Percentiles rank a stretch among this genome's conserved stretches.
Evolutionary conservation across 164 flowering plant genomes (phyloP).

Genomic region (Buxus sempervirens): DNA sequence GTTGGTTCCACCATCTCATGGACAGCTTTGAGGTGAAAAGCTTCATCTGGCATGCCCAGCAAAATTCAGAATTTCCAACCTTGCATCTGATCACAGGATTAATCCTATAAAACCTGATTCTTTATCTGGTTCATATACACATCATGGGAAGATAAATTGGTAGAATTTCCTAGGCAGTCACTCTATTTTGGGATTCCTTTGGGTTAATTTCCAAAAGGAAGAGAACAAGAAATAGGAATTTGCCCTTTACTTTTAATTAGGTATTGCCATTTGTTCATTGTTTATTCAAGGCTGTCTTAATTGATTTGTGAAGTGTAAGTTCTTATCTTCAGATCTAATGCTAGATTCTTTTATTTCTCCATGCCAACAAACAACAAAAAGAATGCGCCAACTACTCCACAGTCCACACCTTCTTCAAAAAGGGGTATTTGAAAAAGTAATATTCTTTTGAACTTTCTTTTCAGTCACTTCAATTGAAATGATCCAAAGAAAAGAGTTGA

Average conservation of each 20-base stretch:
- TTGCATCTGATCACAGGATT: too few relatives aligned
- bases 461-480: slow-evolving; percentile 37
- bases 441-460: slow-evolving; percentile 32
- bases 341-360: slow-evolving; percentile 83
- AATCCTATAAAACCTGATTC: too few relatives aligned
- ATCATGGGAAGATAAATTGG: neutral
- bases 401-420: slow-evolving; percentile 33
- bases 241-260: neutral
- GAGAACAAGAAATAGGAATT: neutral
- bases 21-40: too few relatives aligned
- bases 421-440: slow-evolving; percentile 11
- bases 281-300: slow-evolving; percentile 6
- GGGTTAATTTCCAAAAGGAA: neutral
- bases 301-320: slow-evolving; percentile 13
- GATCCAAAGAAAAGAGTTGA: slow-evolving; percentile 14
- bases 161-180: neutral
- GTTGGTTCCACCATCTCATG: too few relatives aligned
- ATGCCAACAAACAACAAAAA: slow-evolving; percentile 57
- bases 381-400: slow-evolving; percentile 51
- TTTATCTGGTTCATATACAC: too few relatives aligned
- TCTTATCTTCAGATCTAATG: slow-evolving; percentile 49
- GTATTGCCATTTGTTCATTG: slow-evolving; percentile 6
- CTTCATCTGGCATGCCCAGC: too few relatives aligned
- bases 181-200: neutral
- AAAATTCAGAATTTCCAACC: too few relatives aligned